Conservation (phyloP, 116 monocot genomes). For the Phalaenopsis hybrid region DNA sequence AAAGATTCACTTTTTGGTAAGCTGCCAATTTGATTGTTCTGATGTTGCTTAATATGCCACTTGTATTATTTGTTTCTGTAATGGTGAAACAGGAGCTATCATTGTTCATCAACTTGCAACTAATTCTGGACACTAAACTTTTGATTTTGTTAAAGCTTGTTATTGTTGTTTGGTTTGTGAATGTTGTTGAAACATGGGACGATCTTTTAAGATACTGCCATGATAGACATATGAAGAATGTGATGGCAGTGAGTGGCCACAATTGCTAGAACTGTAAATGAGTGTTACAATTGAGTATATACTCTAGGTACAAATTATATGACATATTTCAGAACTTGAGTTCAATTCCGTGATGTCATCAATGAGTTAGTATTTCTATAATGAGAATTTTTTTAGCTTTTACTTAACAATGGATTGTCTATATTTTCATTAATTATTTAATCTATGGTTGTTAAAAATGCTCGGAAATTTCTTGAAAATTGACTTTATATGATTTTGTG, state of each 20-base stretch:
- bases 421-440: neutral
- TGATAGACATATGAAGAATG: too few relatives aligned
- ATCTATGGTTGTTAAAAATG: neutral
- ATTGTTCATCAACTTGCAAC: neutral
- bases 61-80: neutral
- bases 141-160: neutral
- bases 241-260: too few relatives aligned
- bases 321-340: neutral
- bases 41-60: neutral
- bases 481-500: too few relatives aligned
- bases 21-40: conserved; percentile 6
- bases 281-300: neutral
- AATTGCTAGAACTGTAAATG: too few relatives aligned
- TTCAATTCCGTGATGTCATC: neutral
- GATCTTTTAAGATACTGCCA: neutral
- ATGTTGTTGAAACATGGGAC: neutral
- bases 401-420: neutral
- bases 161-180: neutral
- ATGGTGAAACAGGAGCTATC: neutral
- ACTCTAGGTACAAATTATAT: neutral
- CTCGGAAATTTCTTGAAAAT: neutral
- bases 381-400: neutral
- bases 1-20: conserved; percentile 69
- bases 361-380: neutral
- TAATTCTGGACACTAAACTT: neutral